Percentiles rank a stretch among this genome's conserved stretches.
phyloP scores from a whole-genome alignment of 2,329 filamentous ascomycete genomes.

The Diatrype stigma region DNA sequence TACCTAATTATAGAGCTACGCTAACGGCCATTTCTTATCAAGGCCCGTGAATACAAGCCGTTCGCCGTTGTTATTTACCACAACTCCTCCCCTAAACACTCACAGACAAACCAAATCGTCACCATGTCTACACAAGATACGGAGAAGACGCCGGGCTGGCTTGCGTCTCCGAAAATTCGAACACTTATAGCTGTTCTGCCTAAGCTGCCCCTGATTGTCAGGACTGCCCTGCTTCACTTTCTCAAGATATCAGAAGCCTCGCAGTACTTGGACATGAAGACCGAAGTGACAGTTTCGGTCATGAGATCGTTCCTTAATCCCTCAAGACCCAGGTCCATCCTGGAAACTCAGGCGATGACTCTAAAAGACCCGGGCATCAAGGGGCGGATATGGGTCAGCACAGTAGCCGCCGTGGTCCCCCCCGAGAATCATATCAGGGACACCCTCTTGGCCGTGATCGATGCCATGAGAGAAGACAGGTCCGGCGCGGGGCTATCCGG shows the following conservation, averaged over 20 bases:
- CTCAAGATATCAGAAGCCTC: slow-evolving; percentile 66
- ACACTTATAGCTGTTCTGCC: slow-evolving; percentile 38
- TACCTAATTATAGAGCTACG: slow-evolving; percentile 1
- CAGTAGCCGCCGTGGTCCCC: slow-evolving; percentile 59
- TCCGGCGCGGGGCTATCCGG: slow-evolving; percentile 23
- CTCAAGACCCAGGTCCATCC: slow-evolving; percentile 46
- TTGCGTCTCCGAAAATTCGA: slow-evolving; percentile 14
- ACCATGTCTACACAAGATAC: slow-evolving; percentile 8
- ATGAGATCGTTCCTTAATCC: slow-evolving; percentile 61
- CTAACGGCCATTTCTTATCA: slow-evolving; percentile 1
- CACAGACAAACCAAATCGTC: neutral
- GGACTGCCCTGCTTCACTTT: slow-evolving; percentile 58
- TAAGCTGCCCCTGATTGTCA: slow-evolving; percentile 58
- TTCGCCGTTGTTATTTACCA: neutral
- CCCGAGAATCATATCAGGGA: slow-evolving; percentile 53
- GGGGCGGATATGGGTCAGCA: slow-evolving; percentile 77
- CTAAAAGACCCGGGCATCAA: slow-evolving; percentile 48
- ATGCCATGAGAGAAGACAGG: slow-evolving; percentile 42
- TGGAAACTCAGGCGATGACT: slow-evolving; percentile 52
- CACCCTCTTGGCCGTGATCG: slow-evolving; percentile 53
- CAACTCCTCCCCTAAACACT: too few species aligned
- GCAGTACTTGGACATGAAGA: slow-evolving; percentile 74
- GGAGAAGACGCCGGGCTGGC: slow-evolving; percentile 4
- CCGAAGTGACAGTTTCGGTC: slow-evolving; percentile 66
- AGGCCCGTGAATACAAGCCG: neutral